These are phyloP conservation scores for Sesbania bispinosa DNA, from an alignment of 306 rosid species.

Conservation along the genomic window DNA sequence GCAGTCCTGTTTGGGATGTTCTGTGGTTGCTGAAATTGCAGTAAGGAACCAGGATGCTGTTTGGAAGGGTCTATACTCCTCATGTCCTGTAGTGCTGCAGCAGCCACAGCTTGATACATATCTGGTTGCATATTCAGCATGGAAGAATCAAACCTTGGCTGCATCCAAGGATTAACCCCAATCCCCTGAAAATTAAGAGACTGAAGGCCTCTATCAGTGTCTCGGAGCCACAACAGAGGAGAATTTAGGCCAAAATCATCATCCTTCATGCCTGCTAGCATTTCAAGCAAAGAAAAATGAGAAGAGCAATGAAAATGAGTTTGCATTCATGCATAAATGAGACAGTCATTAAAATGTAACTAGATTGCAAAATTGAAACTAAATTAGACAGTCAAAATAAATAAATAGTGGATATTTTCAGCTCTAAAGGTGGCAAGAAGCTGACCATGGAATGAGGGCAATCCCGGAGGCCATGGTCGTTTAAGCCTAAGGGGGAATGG, in stretches of 20 bases:
- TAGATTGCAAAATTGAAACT: background rate
- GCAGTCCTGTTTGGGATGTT: conserved; percentile 61
- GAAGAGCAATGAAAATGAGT: background rate
- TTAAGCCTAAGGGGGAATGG: conserved; percentile 89
- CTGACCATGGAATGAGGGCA: conserved; percentile 84
- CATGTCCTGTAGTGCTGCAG: conserved; percentile 93
- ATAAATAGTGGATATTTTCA: background rate
- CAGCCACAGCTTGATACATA: conserved; percentile 86
- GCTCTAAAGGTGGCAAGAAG: background rate
- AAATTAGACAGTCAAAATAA: background rate
- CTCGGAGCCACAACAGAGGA: conserved; percentile 80
- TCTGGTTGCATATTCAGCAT: conserved; percentile 80
- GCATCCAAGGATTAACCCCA: conserved; percentile 91
- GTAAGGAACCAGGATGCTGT: conserved; percentile 52
- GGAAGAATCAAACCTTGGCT: conserved; percentile 76
- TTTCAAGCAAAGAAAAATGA: conserved; percentile 1
- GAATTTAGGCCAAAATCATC: conserved; percentile 75
- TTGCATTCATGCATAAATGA: background rate
- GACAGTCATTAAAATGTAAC: background rate
- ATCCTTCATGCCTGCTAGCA: conserved; percentile 75
- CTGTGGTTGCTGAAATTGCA: conserved; percentile 81
- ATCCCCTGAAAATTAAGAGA: conserved; percentile 75
- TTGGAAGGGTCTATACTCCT: conserved; percentile 73
- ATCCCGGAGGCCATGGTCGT: conserved; percentile 92
- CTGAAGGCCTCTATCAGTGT: conserved; percentile 73